A percentile compares a stretch with the other conserved stretches of the same genome.
Evolutionary conservation across 2,329 filamentous ascomycete genomes (phyloP).

Genomic region (Fusarium metavorans): DNA sequence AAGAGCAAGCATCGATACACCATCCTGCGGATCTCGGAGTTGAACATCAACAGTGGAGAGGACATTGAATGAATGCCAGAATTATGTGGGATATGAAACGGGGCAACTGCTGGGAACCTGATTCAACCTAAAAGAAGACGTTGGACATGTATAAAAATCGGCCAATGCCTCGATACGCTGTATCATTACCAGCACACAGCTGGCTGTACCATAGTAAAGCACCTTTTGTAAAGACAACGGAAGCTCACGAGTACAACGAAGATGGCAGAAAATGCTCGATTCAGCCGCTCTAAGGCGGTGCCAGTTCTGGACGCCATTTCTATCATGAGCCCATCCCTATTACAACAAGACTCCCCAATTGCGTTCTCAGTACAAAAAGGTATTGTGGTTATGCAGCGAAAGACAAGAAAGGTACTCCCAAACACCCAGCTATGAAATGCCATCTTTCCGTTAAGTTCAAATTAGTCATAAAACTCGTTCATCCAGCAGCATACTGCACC

Average conservation of each 20-base stretch:
- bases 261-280: conserved; percentile 39
- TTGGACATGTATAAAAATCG: conserved; percentile 42
- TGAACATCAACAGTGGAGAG: conserved; percentile 70
- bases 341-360: conserved; percentile 20
- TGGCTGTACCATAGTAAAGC: conserved; percentile 47
- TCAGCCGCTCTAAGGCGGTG: conserved; percentile 29
- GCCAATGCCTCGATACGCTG: conserved; percentile 38
- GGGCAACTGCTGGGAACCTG: conserved; percentile 6
- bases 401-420: conserved; percentile 45
- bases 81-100: conserved; percentile 14
- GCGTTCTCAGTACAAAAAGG: conserved; percentile 36
- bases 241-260: background rate
- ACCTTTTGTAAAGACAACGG: conserved; percentile 29
- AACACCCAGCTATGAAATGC: conserved; percentile 49
- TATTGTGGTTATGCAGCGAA: conserved; percentile 38
- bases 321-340: conserved; percentile 33
- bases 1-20: conserved; percentile 94
- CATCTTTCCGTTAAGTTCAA: conserved; percentile 40
- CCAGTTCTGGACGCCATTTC: conserved; percentile 32
- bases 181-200: conserved; percentile 44
- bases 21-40: conserved; percentile 83
- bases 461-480: conserved; percentile 38
- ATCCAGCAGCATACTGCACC: conserved; percentile 30
- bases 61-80: conserved; percentile 50
- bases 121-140: conserved; percentile 23